Percentiles rank a stretch among this genome's conserved stretches.
Conservation (phyloP, 2,329 filamentous ascomycete genomes). For the Fusarium torreyae region DNA sequence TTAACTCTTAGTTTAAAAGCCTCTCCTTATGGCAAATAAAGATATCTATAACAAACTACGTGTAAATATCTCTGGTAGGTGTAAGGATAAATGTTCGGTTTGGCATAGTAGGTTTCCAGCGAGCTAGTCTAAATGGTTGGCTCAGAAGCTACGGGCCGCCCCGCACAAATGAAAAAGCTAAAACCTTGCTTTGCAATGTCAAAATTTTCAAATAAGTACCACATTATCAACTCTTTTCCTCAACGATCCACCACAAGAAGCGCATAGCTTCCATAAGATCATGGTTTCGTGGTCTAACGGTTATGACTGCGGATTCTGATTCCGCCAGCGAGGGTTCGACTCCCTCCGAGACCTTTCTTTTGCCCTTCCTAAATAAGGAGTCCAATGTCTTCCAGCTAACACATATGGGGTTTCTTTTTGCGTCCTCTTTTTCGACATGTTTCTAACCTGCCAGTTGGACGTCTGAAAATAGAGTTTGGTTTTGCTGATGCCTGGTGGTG, state of each 20-base stretch:
- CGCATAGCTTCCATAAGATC: not conserved
- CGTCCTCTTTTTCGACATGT: too few relatives aligned
- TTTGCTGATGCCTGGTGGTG: too few relatives aligned
- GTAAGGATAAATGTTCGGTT: not conserved
- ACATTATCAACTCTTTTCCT: not conserved
- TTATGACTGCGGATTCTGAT: conserved; percentile 30
- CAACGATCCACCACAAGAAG: not conserved
- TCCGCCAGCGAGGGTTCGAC: conserved; percentile 29
- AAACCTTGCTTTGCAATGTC: not conserved
- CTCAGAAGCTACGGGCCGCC: not conserved
- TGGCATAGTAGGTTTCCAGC: not conserved
- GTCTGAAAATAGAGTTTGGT: too few relatives aligned
- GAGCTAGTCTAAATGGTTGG: not conserved
- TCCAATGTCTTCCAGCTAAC: not conserved
- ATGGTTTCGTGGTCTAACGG: conserved; percentile 25
- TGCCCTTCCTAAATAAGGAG: not conserved
- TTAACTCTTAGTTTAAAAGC: too few relatives aligned
- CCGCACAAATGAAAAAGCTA: not conserved
- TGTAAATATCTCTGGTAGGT: too few relatives aligned
- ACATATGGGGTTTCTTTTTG: too few relatives aligned
- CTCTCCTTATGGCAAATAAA: too few relatives aligned
- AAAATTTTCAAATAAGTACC: not conserved
- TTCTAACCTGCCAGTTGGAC: too few relatives aligned
- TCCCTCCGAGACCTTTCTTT: conserved; percentile 18
- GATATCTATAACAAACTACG: too few relatives aligned